Evolutionary conservation across 768 basidiomycete species (phyloP), one percentile per base, ranked within the genome.

Genomic region (Calocybe indica): DNA sequence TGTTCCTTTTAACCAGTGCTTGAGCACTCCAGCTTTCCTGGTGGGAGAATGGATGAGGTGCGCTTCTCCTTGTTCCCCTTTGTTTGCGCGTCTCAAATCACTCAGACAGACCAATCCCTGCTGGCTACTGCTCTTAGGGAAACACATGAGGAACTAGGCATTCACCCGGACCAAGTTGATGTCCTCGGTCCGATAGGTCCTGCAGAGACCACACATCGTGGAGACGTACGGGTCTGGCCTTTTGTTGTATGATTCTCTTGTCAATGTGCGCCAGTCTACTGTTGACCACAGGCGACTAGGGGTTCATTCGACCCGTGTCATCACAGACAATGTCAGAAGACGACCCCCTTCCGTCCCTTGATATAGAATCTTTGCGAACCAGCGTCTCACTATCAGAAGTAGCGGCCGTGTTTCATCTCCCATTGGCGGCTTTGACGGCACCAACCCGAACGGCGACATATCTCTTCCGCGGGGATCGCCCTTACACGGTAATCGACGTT

Each of bases 141-240:
- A 66, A 83, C 85, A 0, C 67, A 74, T 14, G 88, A 91, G 59
- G 88, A 91, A 60, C 62, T 88, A 40, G 85, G 84, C 5, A 71
- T 90, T 39, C 58, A 62, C 31, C 73, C 81, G n/a, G 58, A 64
- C 33, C 75, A 78, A 52, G 68, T 91, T 14, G 81, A 89, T 40
- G 65, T 88, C 40, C 63, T 89, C 1, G 89, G 88, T 5, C 63
- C 73, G 47, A 66, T 88, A 12, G 79, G 80, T 7, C 81, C 85
- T 4, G 70, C 84, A 1, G 77, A 85, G 58, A 55, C 70, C 30
- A 84, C 79, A 49, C 66, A 82, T 30, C 61, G 67, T 12, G 80
- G 82, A 14, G 69, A 75, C 45, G 66, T 85, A 64, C 64, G 73
- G 11, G 88, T 90, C 7, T 87, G 83, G 81, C 86, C 88, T 28